Base-by-base conservation (phyloP, 345 rosid species). In the Limnanthes douglasii region DNA sequence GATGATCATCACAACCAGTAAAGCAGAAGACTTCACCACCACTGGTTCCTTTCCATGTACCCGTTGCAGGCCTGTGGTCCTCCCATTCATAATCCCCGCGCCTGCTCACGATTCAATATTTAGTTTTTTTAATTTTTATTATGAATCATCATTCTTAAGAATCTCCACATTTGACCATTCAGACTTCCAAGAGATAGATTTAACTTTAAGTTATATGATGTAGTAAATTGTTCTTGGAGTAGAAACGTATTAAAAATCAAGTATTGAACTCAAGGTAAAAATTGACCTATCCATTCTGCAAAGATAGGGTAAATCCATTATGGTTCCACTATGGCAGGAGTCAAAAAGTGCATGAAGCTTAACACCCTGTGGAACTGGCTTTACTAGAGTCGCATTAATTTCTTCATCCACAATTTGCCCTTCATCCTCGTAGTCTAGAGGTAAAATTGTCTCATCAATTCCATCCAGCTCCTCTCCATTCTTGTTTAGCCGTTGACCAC, bases 271-370 rank as follows among this genome's bases (percentile, higher is more conserved):
- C 18, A n/a, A 46, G 18, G 30, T 12, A 18, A 9, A 1, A 24
- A 5, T 15, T 10, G 42, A 81, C 97, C 75, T 69, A 61, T 78
- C 74, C 93, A 88, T 83, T 57, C 78, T 61, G 51, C 97, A 88
- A 15, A 75, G 75, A 46, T 17, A 88, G 4, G 95, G 95, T 41
- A 83, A 66, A 32, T 83, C 97, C 38, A 88, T 37, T 20, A 73
- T 75, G 0, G 97, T 88, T 21, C 97, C 97, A 45, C 93, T 88
- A 41, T 83, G 93, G 53, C 95, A 88, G 51, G 95, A 70, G 58
- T 88, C 97, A 2, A 88, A 38, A 24, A 88, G 65, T 11, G 97
- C 90, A 31, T 88, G 97, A 35, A 88, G 95, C 66, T 68, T 78
- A 18, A 41, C 88, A n/a, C 97, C 93, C 0, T 11, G 70, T 32